These are phyloP conservation scores for Lachnellula suecica DNA, from an alignment of 2,329 filamentous ascomycete species.

Conservation along the genomic window DNA sequence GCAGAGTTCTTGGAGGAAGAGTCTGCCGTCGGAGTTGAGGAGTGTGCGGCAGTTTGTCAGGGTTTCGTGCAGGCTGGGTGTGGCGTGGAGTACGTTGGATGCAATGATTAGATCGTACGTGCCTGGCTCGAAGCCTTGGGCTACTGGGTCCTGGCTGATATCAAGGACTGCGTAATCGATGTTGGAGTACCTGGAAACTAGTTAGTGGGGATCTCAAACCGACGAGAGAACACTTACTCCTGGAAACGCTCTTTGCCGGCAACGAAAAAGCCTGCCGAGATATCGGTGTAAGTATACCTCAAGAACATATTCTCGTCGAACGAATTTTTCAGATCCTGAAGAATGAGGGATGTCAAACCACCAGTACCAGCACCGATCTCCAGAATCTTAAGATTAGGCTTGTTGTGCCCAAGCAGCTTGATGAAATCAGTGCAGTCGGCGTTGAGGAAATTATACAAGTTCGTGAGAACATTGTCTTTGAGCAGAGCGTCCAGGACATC, in stretches of 20 bases:
- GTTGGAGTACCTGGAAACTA: too few species aligned
- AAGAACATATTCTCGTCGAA: not conserved
- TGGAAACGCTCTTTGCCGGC: not conserved
- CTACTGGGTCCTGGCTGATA: slow-evolving; percentile 29
- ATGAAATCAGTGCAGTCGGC: not conserved
- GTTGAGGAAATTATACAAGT: not conserved
- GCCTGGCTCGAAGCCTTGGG: slow-evolving; percentile 35
- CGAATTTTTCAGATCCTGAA: not conserved
- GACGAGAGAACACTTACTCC: too few species aligned
- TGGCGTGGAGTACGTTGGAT: slow-evolving; percentile 18
- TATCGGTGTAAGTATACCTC: not conserved
- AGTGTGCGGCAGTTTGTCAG: not conserved
- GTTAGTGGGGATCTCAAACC: too few species aligned
- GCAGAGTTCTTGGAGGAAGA: not conserved
- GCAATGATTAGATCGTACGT: slow-evolving; percentile 29
- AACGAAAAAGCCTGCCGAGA: not conserved
- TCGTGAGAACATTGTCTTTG: not conserved
- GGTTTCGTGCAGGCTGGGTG: not conserved
- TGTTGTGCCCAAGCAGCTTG: not conserved
- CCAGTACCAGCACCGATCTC: not conserved
- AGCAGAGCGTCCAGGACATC: not conserved
- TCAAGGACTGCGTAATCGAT: too few species aligned
- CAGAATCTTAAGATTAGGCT: not conserved
- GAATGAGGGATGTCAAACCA: not conserved
- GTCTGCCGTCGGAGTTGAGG: not conserved